A percentile compares a stretch with the other conserved stretches of the same genome.
phyloP scores from a whole-genome alignment of 495 filamentous ascomycete species.

The Tuber melanosporum region DNA sequence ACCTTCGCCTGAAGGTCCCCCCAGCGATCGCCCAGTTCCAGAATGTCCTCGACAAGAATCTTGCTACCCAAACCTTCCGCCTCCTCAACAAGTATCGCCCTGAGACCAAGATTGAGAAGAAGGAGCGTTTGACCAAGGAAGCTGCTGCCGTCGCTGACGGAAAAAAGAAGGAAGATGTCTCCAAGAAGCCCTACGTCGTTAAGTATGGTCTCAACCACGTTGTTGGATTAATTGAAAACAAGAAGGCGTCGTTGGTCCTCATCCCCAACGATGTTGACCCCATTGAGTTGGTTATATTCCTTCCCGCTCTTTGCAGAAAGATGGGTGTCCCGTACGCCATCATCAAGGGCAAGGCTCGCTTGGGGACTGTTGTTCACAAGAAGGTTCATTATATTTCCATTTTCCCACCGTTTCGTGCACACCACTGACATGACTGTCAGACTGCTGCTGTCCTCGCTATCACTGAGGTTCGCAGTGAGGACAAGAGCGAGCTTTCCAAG shows the following conservation, averaged over 20 bases:
- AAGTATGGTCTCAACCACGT: slow-evolving; percentile 99
- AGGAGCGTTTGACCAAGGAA: slow-evolving; percentile 96
- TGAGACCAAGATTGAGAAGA: slow-evolving; percentile 99
- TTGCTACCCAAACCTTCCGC: slow-evolving; percentile 93
- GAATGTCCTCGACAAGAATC: slow-evolving; percentile 96
- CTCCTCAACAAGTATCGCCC: slow-evolving; percentile 99
- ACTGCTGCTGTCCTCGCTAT: slow-evolving; percentile 93
- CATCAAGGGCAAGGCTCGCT: slow-evolving; percentile 98
- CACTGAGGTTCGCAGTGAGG: slow-evolving; percentile 92
- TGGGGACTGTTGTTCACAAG: slow-evolving; percentile 99
- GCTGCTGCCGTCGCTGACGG: slow-evolving; percentile 93
- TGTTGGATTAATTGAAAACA: slow-evolving; percentile 98
- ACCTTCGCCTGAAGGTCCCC: slow-evolving; percentile 96
- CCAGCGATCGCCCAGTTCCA: slow-evolving; percentile 97
- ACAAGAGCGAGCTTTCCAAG: slow-evolving; percentile 96
- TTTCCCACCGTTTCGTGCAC: not conserved
- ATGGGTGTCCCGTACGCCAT: slow-evolving; percentile 99
- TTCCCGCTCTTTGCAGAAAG: slow-evolving; percentile 98
- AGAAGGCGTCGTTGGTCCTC: slow-evolving; percentile 96
- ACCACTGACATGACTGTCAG: slow-evolving; percentile 48
- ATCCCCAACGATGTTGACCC: slow-evolving; percentile 99
- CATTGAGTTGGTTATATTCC: slow-evolving; percentile 98
- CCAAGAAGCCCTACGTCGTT: slow-evolving; percentile 98
- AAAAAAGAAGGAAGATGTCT: slow-evolving; percentile 99
- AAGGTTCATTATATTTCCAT: slow-evolving; percentile 57